Conservation (phyloP, 2,329 filamentous ascomycete species). For the Hyphodiscus sp. region DNA sequence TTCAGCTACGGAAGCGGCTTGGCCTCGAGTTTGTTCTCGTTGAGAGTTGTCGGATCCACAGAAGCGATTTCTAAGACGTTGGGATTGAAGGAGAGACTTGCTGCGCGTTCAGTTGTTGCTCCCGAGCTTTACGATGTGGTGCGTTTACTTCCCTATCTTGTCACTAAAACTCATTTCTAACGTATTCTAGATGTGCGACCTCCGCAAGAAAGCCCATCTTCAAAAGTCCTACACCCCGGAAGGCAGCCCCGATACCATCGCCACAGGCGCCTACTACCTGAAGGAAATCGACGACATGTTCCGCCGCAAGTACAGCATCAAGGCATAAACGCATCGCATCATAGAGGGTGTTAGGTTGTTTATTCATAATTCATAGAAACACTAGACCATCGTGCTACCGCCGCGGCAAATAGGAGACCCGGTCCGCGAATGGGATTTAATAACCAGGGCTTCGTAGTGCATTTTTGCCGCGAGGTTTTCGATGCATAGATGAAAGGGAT, state of each 20-base stretch:
- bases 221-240: constrained; percentile 71
- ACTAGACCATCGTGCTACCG: constrained; percentile 12
- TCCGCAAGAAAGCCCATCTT: constrained; percentile 77
- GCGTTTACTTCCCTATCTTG: constrained; percentile 30
- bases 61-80: constrained; percentile 61
- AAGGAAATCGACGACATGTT: constrained; percentile 80
- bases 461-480: not conserved
- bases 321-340: constrained; percentile 45
- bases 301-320: constrained; percentile 70
- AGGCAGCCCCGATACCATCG: constrained; percentile 61
- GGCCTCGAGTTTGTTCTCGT: constrained; percentile 59
- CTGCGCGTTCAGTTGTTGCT: constrained; percentile 56
- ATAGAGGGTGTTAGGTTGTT: constrained; percentile 5
- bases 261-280: constrained; percentile 68
- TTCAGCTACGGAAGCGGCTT: constrained; percentile 71
- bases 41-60: constrained; percentile 67
- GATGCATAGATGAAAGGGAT: constrained; percentile 5
- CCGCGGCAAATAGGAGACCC: constrained; percentile 1
- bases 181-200: constrained; percentile 59
- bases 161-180: constrained; percentile 18
- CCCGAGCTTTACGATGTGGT: constrained; percentile 71
- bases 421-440: constrained; percentile 5
- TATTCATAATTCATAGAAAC: constrained; percentile 1
- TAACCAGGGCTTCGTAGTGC: not conserved
- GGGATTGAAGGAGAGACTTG: constrained; percentile 63